Conservation (phyloP, 441 rosid species). For the Gossypium davidsonii region DNA sequence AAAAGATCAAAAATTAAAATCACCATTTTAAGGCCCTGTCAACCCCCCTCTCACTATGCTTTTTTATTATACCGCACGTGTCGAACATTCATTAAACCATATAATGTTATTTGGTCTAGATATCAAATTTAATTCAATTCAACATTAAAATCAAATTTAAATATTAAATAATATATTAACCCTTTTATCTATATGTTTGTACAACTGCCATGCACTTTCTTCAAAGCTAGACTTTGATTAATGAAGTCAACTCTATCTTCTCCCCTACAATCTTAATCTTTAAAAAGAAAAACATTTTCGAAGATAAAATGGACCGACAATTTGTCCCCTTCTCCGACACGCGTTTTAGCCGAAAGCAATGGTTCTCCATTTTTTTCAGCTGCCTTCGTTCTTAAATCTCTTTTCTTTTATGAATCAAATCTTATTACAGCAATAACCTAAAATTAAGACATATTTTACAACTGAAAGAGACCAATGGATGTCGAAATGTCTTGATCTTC, state of each 20-base stretch:
- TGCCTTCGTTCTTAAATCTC: not conserved
- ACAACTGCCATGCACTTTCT: slow-evolving; percentile 10
- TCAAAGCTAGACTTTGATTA: not conserved
- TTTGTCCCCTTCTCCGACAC: not conserved
- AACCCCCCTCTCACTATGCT: no score
- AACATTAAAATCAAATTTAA: no score
- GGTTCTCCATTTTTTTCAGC: not conserved
- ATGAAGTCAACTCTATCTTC: not conserved
- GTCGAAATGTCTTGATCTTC: not conserved
- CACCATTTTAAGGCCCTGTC: no score
- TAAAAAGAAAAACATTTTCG: not conserved
- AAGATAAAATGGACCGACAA: slow-evolving; percentile 19
- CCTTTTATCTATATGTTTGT: not conserved
- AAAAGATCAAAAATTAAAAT: no score
- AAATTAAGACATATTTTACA: not conserved
- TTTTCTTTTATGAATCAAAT: no score
- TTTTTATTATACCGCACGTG: no score
- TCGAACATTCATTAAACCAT: no score
- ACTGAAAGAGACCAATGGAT: not conserved
- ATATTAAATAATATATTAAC: no score
- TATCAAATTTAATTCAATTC: no score
- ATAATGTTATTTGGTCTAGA: no score
- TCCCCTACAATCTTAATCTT: not conserved
- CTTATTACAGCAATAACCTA: not conserved
- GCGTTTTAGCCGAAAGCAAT: slow-evolving; percentile 4